Conservation (phyloP, 805 yeast species). For the Saturnispora besseyi region DNA sequence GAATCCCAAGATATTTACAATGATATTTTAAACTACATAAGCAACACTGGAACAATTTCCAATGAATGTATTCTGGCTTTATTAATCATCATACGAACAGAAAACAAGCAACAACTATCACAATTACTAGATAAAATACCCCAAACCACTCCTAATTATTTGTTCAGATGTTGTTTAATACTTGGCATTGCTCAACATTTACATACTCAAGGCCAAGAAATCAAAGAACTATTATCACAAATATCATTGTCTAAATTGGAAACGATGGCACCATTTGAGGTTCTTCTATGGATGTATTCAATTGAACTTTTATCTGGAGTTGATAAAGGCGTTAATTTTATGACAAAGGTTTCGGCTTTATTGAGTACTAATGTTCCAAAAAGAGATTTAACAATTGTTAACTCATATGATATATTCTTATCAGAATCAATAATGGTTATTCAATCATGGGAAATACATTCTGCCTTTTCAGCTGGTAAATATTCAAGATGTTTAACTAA, state of each 20-base stretch:
- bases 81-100: background rate
- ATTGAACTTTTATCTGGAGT: background rate
- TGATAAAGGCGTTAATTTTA: background rate
- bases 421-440: background rate
- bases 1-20: background rate
- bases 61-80: background rate
- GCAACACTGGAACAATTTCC: background rate
- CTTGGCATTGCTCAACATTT: background rate
- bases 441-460: background rate
- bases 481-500: background rate
- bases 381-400: background rate
- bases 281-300: conserved; percentile 9
- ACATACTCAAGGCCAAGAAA: background rate
- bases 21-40: background rate
- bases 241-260: conserved; percentile 13
- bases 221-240: background rate
- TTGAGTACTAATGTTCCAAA: background rate
- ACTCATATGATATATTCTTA: background rate
- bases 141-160: background rate
- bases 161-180: background rate
- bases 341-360: background rate
- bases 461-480: background rate
- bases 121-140: background rate
- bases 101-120: background rate
- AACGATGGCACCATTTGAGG: conserved; percentile 14